Conservation (phyloP, 305 asterid species). For the Striga hermonthica region DNA sequence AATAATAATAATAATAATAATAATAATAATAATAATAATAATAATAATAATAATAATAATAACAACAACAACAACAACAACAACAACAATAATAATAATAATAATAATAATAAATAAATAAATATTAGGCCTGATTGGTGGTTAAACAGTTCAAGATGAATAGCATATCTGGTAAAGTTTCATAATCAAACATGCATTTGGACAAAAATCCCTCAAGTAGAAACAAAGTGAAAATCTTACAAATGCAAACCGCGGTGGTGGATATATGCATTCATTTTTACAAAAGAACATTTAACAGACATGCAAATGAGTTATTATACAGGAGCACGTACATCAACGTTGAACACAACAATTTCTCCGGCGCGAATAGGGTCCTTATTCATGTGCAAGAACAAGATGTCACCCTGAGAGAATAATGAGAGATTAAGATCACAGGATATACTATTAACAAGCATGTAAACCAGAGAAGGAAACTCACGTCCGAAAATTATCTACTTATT, state of each 20-base stretch:
- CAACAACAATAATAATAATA: no score
- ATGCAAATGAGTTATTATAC: constrained; percentile 13
- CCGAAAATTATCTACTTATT: constrained; percentile 5
- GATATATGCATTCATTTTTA: neutral
- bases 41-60: no score
- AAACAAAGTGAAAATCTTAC: neutral
- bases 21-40: no score
- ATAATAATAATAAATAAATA: no score
- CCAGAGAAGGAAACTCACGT: constrained; percentile 10
- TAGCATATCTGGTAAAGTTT: neutral
- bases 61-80: no score
- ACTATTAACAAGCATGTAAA: constrained; percentile 13
- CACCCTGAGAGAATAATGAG: constrained; percentile 64
- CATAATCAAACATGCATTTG: neutral
- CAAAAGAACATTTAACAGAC: constrained; percentile 14
- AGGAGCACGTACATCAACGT: constrained; percentile 67
- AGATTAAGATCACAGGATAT: constrained; percentile 24
- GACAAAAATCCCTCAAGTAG: neutral
- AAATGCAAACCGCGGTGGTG: neutral
- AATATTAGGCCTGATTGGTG: neutral
- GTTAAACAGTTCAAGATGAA: neutral
- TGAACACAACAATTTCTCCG: constrained; percentile 96
- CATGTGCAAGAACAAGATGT: constrained; percentile 92
- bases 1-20: no score
- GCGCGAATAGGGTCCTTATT: constrained; percentile 91